Conservation (phyloP, 2,329 filamentous ascomycete genomes). For the Fusarium xylarioides region DNA sequence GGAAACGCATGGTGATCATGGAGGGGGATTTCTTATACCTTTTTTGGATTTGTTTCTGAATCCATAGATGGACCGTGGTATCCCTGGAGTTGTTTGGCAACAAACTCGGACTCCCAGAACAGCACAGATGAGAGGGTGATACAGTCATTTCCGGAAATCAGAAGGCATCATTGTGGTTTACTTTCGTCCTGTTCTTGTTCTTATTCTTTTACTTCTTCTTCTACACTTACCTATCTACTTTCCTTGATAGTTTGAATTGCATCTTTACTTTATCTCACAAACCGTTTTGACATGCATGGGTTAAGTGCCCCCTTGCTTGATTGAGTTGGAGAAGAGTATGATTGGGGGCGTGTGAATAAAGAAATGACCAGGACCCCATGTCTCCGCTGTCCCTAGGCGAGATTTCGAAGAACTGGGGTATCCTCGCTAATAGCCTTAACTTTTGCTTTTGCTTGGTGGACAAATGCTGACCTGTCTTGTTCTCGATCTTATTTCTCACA, state of each 20-base stretch:
- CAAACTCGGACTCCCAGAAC: slow-evolving; percentile 27
- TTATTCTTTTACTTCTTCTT: neutral
- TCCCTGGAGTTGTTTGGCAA: slow-evolving; percentile 31
- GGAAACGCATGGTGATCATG: neutral
- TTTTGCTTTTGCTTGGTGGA: slow-evolving; percentile 8
- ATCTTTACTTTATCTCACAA: slow-evolving; percentile 8
- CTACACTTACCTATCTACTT: slow-evolving; percentile 17
- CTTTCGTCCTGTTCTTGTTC: neutral
- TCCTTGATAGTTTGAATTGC: slow-evolving; percentile 26
- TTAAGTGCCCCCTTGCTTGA: slow-evolving; percentile 14
- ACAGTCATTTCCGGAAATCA: slow-evolving; percentile 31
- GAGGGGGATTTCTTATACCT: slow-evolving; percentile 9
- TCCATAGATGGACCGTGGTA: slow-evolving; percentile 32
- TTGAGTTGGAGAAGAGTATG: slow-evolving; percentile 21
- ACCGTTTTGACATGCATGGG: slow-evolving; percentile 1
- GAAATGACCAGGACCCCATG: slow-evolving; percentile 23
- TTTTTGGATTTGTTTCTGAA: slow-evolving; percentile 16
- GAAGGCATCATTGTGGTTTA: neutral
- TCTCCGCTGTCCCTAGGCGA: slow-evolving; percentile 2
- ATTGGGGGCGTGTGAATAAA: slow-evolving; percentile 19
- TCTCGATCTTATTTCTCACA: neutral
- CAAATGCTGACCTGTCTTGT: neutral
- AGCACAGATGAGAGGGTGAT: slow-evolving; percentile 36
- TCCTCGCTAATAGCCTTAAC: neutral
- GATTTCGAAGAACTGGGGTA: slow-evolving; percentile 21